phyloP scores from a whole-genome alignment of 2,329 filamentous ascomycete genomes.

The Claviceps sorghi region DNA sequence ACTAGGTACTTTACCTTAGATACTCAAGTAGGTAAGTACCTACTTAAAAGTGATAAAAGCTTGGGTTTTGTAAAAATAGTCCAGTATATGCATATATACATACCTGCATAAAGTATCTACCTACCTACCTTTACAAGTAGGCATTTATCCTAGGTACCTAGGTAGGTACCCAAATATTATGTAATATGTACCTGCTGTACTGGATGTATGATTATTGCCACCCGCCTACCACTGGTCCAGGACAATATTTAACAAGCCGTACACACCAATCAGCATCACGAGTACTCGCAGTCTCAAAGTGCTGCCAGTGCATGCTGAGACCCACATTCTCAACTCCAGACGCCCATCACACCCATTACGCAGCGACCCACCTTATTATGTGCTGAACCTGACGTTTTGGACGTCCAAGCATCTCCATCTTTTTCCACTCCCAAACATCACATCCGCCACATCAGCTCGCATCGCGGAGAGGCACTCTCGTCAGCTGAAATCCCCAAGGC shows the following conservation, averaged over 20 bases:
- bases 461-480: not conserved
- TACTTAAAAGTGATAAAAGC: too few relatives aligned
- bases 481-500: not conserved
- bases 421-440: slow-evolving; percentile 16
- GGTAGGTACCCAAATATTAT: too few relatives aligned
- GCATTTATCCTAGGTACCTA: too few relatives aligned
- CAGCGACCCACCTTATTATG: slow-evolving; percentile 21
- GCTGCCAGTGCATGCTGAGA: not conserved
- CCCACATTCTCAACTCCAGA: slow-evolving; percentile 1
- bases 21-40: too few relatives aligned
- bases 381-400: slow-evolving; percentile 23
- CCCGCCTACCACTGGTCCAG: too few relatives aligned
- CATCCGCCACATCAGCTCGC: slow-evolving; percentile 6
- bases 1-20: too few relatives aligned
- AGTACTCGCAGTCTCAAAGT: not conserved
- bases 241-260: not conserved
- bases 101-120: too few relatives aligned
- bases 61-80: too few relatives aligned
- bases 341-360: slow-evolving; percentile 18
- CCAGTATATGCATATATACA: too few relatives aligned
- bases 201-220: too few relatives aligned
- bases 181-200: too few relatives aligned
- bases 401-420: slow-evolving; percentile 13
- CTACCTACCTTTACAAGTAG: too few relatives aligned
- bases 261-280: not conserved